Percentiles rank a stretch among this genome's conserved stretches.
These are phyloP conservation scores for Picea sitchensis DNA, from an alignment of 75 land plant genomes.

Conservation along the genomic window DNA sequence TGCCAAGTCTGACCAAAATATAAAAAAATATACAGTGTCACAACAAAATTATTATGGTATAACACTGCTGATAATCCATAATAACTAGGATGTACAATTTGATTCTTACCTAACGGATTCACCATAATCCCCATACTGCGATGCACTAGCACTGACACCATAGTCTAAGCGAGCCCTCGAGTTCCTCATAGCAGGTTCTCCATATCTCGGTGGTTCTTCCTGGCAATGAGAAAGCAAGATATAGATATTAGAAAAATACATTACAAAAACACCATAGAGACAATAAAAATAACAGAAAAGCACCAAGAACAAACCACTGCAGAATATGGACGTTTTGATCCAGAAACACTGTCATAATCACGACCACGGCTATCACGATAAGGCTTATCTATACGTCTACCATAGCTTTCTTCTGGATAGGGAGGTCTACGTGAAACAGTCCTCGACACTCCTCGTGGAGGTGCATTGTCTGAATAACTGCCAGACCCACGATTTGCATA, in stretches of 20 bases:
- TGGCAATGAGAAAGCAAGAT: constrained; percentile 9
- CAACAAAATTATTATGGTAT: too few species aligned
- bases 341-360: constrained; percentile 56
- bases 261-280: not conserved
- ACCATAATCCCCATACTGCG: constrained; percentile 56
- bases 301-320: constrained; percentile 31
- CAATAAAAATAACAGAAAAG: not conserved
- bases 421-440: constrained; percentile 34
- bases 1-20: not conserved
- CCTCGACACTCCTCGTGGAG: constrained; percentile 26
- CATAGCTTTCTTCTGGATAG: constrained; percentile 60
- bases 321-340: constrained; percentile 61
- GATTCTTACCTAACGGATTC: constrained; percentile 14
- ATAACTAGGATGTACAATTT: too few species aligned
- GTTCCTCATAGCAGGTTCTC: constrained; percentile 44
- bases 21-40: not conserved
- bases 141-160: constrained; percentile 35
- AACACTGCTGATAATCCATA: too few species aligned
- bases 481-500: constrained; percentile 41
- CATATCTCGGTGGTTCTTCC: constrained; percentile 59
- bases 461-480: constrained; percentile 24
- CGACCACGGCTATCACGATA: constrained; percentile 55
- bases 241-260: not conserved
- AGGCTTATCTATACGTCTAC: constrained; percentile 43
- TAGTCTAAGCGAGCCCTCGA: constrained; percentile 66